phyloP scores from a whole-genome alignment of 768 basidiomycete genomes.

The Tylopilus subfusipes region DNA sequence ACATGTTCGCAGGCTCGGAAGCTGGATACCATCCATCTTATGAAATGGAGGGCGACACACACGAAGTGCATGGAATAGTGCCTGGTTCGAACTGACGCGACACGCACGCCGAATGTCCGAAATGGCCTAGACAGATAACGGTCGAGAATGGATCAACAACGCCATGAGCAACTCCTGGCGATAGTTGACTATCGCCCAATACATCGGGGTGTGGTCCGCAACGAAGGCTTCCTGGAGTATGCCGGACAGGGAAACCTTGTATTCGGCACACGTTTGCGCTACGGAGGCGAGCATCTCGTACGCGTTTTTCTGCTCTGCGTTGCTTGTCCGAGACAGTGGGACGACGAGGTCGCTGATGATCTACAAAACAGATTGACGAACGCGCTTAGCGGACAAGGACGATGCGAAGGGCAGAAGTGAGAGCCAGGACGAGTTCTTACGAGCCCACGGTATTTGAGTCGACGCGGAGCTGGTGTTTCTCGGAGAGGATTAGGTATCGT shows the following conservation, averaged over 20 bases:
- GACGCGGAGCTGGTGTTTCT: neutral
- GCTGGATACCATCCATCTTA: constrained; percentile 18
- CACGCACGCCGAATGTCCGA: constrained; percentile 68
- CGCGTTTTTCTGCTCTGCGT: constrained; percentile 13
- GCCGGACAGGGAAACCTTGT: constrained; percentile 40
- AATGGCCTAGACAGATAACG: constrained; percentile 40
- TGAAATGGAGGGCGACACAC: constrained; percentile 22
- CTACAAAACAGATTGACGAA: constrained; percentile 47
- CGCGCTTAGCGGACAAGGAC: constrained; percentile 39
- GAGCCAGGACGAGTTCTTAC: constrained; percentile 27
- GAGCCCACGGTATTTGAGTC: neutral
- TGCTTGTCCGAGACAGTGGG: neutral
- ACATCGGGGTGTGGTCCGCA: constrained; percentile 27
- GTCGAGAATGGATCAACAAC: constrained; percentile 49
- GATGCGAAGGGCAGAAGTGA: constrained; percentile 26
- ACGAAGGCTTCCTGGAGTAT: constrained; percentile 27
- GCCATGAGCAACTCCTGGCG: constrained; percentile 41
- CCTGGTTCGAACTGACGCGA: constrained; percentile 34
- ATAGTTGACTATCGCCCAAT: constrained; percentile 36
- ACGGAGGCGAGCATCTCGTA: constrained; percentile 54
- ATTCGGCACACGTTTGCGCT: constrained; percentile 51
- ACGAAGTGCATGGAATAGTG: constrained; percentile 28
- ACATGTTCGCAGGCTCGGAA: constrained; percentile 15
- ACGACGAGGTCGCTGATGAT: constrained; percentile 51
- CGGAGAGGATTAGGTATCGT: neutral